phyloP scores from a whole-genome alignment of 148 eudicot species.

The Limonium bicolor region DNA sequence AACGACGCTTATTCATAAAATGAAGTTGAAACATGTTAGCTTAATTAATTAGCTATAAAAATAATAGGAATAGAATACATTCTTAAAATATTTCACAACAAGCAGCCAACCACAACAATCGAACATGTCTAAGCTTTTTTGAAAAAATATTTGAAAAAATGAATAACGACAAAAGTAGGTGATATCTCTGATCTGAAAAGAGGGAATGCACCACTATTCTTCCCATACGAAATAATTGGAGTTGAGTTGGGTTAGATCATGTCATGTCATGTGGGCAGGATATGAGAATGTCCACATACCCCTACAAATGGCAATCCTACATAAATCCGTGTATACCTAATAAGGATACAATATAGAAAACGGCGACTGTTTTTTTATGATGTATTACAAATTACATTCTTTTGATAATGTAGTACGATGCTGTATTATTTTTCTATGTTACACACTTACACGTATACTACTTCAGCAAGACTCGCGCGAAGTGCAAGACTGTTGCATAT shows the following conservation, averaged over 20 bases:
- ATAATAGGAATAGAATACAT: too few relatives aligned
- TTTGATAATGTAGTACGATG: background rate
- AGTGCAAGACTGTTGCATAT: too few relatives aligned
- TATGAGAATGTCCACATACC: conserved; percentile 3
- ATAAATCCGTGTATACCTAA: background rate
- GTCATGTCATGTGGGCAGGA: conserved; percentile 2
- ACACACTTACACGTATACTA: too few relatives aligned
- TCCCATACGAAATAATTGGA: background rate
- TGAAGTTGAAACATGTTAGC: too few relatives aligned
- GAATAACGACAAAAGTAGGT: background rate
- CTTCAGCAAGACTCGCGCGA: too few relatives aligned
- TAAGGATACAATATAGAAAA: background rate
- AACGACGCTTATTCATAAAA: too few relatives aligned
- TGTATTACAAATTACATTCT: background rate
- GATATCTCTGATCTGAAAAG: background rate
- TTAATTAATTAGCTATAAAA: too few relatives aligned
- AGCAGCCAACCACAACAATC: too few relatives aligned
- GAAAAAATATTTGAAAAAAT: background rate
- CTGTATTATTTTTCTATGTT: too few relatives aligned
- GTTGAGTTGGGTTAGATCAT: background rate
- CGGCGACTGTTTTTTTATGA: background rate
- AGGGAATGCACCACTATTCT: background rate
- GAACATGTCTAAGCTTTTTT: background rate
- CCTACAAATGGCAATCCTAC: background rate
- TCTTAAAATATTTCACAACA: too few relatives aligned